Conservation (phyloP, 2,329 filamentous ascomycete genomes). For the Trichoderma cornu-damae region DNA sequence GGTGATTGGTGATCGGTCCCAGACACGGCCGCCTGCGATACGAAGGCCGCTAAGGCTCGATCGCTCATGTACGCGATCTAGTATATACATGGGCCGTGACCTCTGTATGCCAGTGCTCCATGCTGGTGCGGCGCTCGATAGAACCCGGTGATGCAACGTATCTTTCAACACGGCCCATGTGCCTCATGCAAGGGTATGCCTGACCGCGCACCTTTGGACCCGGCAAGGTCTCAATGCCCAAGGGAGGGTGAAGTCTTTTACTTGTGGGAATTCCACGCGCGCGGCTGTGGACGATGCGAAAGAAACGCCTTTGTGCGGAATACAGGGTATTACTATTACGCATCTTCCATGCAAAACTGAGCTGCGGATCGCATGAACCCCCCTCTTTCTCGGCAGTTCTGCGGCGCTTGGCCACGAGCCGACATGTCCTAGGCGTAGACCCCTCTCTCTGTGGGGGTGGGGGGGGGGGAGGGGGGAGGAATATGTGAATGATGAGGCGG, state of each 20-base stretch:
- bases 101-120: neutral
- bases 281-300: neutral
- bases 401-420: neutral
- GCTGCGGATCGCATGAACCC: neutral
- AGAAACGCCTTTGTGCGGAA: neutral
- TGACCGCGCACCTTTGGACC: neutral
- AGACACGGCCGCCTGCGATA: neutral
- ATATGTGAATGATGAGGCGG: neutral
- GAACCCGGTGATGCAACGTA: slow-evolving; percentile 1
- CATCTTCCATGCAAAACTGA: neutral
- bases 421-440: neutral
- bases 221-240: neutral
- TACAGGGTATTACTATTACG: slow-evolving; percentile 6
- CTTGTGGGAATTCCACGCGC: neutral
- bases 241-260: neutral
- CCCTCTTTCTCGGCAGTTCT: slow-evolving; percentile 13
- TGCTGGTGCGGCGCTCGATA: too few relatives aligned
- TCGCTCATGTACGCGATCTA: neutral
- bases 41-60: neutral
- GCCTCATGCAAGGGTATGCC: neutral
- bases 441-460: neutral
- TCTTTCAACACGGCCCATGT: neutral
- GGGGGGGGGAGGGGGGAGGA: too few relatives aligned
- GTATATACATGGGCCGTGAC: neutral
- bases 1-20: neutral